Evolutionary conservation across 441 rosid genomes (phyloP).

Genomic region (Jatropha podagrica): DNA sequence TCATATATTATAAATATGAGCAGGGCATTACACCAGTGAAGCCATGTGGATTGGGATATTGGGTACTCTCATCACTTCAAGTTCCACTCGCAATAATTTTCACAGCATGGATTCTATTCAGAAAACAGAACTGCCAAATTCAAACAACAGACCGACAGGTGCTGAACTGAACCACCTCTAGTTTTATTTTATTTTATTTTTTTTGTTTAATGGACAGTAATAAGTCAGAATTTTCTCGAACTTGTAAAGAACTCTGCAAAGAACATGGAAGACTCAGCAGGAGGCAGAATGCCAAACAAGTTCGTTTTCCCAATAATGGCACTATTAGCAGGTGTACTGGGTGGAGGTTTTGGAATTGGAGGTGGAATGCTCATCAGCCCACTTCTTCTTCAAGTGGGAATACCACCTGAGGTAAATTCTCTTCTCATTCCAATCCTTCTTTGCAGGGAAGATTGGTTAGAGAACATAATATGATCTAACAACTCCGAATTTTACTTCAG

Average conservation of each 20-base stretch:
- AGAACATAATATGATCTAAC: not conserved
- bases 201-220: not conserved
- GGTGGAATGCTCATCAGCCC: slow-evolving; percentile 97
- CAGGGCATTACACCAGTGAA: slow-evolving; percentile 63
- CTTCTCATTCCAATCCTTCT: not conserved
- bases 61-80: slow-evolving; percentile 75
- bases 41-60: slow-evolving; percentile 76
- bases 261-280: slow-evolving; percentile 39
- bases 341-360: slow-evolving; percentile 91
- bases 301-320: slow-evolving; percentile 73
- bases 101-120: slow-evolving; percentile 54
- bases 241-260: slow-evolving; percentile 17
- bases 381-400: slow-evolving; percentile 80
- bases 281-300: slow-evolving; percentile 33
- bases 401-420: slow-evolving; percentile 66
- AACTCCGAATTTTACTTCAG: slow-evolving; percentile 22
- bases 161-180: not conserved
- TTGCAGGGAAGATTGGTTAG: not conserved
- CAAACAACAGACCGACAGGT: slow-evolving; percentile 39
- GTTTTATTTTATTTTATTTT: not conserved
- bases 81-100: slow-evolving; percentile 81
- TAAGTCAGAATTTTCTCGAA: slow-evolving; percentile 4
- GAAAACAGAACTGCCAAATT: slow-evolving; percentile 32
- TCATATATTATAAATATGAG: not conserved
- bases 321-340: slow-evolving; percentile 71